Evolutionary conservation across 805 yeast genomes (phyloP), one percentile per base, ranked within the genome.

Genomic region (Saturnispora hagleri): DNA sequence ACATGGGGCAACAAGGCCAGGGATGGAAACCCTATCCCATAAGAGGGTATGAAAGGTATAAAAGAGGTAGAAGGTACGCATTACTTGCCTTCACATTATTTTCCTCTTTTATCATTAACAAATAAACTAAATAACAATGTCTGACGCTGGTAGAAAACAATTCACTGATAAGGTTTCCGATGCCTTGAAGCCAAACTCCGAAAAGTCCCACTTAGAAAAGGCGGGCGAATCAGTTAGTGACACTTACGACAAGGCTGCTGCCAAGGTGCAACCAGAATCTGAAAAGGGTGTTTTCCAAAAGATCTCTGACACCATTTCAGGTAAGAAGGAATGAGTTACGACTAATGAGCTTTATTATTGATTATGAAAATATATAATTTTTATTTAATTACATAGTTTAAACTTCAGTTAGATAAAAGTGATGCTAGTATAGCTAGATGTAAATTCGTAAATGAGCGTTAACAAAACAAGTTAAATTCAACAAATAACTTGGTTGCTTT

Each of bases 211-310:
- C 62, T 67, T 72, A 50, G 84, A 86, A 63, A 73, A 84, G 71
- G 82, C 82, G 58, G 84, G 84, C 75, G 95, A 89, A 72, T 53
- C 66, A 31, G 80, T 77, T 56, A 80, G 93, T 53, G 84, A 78
- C 64, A 65, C 75, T n/a, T 76, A 74, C 61, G 96, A 89, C 73
- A 72, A 76, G 63, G 69, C 75, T 51, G 88, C 83, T 53, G 73
- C 76, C 46, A 68, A 74, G 51, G 67, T 74, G 49, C 80, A 80
- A 64, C 89, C 93, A 59, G 82, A 84, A 48, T 69, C 69, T 51
- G 73, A 81, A 61, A 88, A 88, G 76, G 82, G 90, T 44, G 69
- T 77, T 57, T 69, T 77, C 55, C 96, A 89, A 74, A 73, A 81
- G 59, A 71, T 80, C 34, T 74, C 81, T 56, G 96, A 87, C 70